Evolutionary conservation across 345 rosid species (phyloP), one percentile per base, ranked within the genome.

Genomic region (Raphanus raphanistrum): DNA sequence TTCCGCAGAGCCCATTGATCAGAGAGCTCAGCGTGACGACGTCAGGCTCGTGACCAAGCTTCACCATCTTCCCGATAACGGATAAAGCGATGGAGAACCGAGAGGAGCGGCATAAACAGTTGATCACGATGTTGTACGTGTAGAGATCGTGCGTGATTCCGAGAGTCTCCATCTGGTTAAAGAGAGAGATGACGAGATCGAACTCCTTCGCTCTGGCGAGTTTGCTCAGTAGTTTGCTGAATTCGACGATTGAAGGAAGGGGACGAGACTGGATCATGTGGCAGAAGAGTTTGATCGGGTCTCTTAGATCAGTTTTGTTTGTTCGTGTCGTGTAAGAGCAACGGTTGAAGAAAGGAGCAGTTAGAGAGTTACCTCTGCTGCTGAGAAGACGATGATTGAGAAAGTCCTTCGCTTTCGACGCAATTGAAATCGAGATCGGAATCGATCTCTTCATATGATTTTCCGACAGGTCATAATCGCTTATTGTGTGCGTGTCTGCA

Each of bases 81-180:
- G 82, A 80, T 29, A 80, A 70, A 62, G 79, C 82, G 54, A 75
- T 1, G 3, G 35, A 13, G 38, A 64, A 57, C 0, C 66, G 41
- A 63, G 69, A 63, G 12, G 52, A 31, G 1, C 79, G 79, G 26
- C 79, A 80, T 5, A 74, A 75, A 70, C 54, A 70, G 4, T 80
- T 80, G 1, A 80, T 74, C 25, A 80, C 38, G 26, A 80, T 75
- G 32, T 74, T 80, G 61, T 59, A 79, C 1, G 76, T 80, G 13
- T 74, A 80, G 31, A 74, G 74, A 80, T 74, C 78, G 70, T 74
- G 82, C 0, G 2, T 11, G n/a, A 80, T 45, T 52, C 82, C 76
- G 0, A 43, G n/a, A 15, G 2, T 4, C 6, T 80, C 82, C 82
- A 80, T 74, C 26, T 63, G n/a, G 1, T 25, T 38, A 29, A 69